A percentile compares a stretch with the other conserved stretches of the same genome.
Evolutionary conservation across 768 basidiomycete species (phyloP).

Genomic region (Sarcodon sp.): DNA sequence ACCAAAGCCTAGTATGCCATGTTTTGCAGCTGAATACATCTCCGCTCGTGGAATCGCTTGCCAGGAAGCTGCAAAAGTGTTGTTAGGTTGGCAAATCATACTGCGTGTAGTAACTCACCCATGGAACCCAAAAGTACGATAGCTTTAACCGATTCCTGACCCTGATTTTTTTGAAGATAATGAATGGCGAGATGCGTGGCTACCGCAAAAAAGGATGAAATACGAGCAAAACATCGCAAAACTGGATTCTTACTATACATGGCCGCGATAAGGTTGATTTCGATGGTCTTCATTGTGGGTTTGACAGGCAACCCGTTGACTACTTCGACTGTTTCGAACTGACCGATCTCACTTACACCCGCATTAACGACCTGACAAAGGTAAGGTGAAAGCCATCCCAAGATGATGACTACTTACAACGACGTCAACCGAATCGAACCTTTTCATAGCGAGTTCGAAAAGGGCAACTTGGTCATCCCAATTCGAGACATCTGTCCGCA

Average conservation of each 20-base stretch:
- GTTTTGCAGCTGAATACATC: constrained; percentile 18
- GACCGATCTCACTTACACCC: background rate
- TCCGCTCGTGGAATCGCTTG: constrained; percentile 4
- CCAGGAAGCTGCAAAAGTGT: background rate
- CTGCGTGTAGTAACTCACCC: constrained; percentile 8
- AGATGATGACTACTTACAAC: constrained; percentile 11
- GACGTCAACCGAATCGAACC: constrained; percentile 16
- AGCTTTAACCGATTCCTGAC: constrained; percentile 9
- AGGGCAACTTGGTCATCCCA: constrained; percentile 16
- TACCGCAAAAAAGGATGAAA: background rate
- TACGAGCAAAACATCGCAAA: background rate
- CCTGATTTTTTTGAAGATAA: background rate
- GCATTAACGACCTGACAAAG: background rate
- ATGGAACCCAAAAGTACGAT: constrained; percentile 20
- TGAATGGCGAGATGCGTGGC: background rate
- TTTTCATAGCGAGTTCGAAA: constrained; percentile 15
- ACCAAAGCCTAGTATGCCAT: constrained; percentile 18
- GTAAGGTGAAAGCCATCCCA: background rate
- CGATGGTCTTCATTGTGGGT: background rate
- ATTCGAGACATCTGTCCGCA: constrained; percentile 8
- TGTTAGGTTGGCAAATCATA: background rate
- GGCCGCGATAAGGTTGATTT: background rate
- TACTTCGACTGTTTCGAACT: background rate
- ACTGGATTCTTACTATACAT: background rate
- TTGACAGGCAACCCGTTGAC: background rate